These are phyloP conservation scores for Fusarium drepaniforme DNA, from an alignment of 2,329 filamentous ascomycete species.

Conservation along the genomic window DNA sequence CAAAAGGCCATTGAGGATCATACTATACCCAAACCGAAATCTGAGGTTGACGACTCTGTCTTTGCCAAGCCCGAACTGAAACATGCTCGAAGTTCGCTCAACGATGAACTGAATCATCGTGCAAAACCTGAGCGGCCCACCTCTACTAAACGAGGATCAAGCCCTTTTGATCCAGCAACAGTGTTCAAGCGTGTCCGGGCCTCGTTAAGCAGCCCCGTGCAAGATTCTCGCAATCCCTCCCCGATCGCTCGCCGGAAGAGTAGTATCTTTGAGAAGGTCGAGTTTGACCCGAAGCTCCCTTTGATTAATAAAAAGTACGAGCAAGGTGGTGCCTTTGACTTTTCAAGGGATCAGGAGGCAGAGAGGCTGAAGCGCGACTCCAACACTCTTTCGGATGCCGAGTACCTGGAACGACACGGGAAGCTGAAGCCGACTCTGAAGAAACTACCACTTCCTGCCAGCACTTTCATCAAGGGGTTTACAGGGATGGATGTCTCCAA, in stretches of 20 bases:
- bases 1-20: slow-evolving; percentile 23
- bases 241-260: slow-evolving; percentile 50
- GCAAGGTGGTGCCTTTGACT: slow-evolving; percentile 67
- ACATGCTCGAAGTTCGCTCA: slow-evolving; percentile 67
- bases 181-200: slow-evolving; percentile 70
- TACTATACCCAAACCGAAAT: slow-evolving; percentile 27
- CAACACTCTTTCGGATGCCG: slow-evolving; percentile 58
- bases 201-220: slow-evolving; percentile 50
- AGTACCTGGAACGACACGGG: slow-evolving; percentile 61
- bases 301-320: slow-evolving; percentile 71
- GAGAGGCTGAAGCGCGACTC: slow-evolving; percentile 46
- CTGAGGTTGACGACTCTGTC: slow-evolving; percentile 48
- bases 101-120: slow-evolving; percentile 53
- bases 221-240: slow-evolving; percentile 33
- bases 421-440: slow-evolving; percentile 55
- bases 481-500: slow-evolving; percentile 41
- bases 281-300: slow-evolving; percentile 65
- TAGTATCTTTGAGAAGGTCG: slow-evolving; percentile 66
- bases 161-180: slow-evolving; percentile 69
- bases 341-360: slow-evolving; percentile 48
- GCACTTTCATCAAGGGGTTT: slow-evolving; percentile 44
- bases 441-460: slow-evolving; percentile 33
- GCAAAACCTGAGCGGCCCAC: slow-evolving; percentile 47
- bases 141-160: slow-evolving; percentile 63
- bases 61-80: slow-evolving; percentile 72